phyloP scores from a whole-genome alignment of 2,329 filamentous ascomycete genomes.

The Clarireedia hainanense region DNA sequence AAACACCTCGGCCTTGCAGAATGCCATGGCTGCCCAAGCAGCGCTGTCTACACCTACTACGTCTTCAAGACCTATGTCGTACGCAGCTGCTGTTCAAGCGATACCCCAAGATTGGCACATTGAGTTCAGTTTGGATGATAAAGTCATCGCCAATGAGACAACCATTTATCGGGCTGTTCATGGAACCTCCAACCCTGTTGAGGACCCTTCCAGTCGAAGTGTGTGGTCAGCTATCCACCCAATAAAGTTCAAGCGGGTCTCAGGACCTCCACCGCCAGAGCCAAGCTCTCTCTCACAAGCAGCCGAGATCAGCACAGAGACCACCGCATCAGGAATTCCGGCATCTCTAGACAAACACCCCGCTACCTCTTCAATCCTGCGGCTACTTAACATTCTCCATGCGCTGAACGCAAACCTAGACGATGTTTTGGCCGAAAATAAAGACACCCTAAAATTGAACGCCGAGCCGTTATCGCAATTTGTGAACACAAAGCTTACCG shows the following conservation, averaged over 20 bases:
- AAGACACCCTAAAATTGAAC: conserved; percentile 61
- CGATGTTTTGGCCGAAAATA: conserved; percentile 76
- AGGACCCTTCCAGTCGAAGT: conserved; percentile 64
- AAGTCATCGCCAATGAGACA: conserved; percentile 79
- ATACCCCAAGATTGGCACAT: conserved; percentile 93
- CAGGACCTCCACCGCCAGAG: conserved; percentile 73
- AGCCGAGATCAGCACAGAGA: conserved; percentile 41
- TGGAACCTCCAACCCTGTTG: conserved; percentile 41
- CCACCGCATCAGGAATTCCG: conserved; percentile 57
- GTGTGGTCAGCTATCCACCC: conserved; percentile 88
- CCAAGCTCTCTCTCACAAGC: conserved; percentile 51
- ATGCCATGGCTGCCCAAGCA: conserved; percentile 26
- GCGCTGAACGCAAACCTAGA: conserved; percentile 89
- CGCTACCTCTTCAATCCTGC: conserved; percentile 78
- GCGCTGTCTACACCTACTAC: conserved; percentile 35
- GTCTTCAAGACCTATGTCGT: conserved; percentile 64
- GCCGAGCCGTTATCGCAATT: conserved; percentile 86
- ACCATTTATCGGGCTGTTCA: conserved; percentile 95
- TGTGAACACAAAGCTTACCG: conserved; percentile 96
- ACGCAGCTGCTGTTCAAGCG: conserved; percentile 74
- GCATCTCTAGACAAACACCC: conserved; percentile 76
- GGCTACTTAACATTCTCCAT: conserved; percentile 82
- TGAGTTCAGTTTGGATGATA: conserved; percentile 82
- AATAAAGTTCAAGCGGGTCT: conserved; percentile 82
- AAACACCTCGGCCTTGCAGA: conserved; percentile 33